Evolutionary conservation across 2,329 filamentous ascomycete genomes (phyloP), one percentile per base, ranked within the genome.

Genomic region (Diplodia scrobiculata): DNA sequence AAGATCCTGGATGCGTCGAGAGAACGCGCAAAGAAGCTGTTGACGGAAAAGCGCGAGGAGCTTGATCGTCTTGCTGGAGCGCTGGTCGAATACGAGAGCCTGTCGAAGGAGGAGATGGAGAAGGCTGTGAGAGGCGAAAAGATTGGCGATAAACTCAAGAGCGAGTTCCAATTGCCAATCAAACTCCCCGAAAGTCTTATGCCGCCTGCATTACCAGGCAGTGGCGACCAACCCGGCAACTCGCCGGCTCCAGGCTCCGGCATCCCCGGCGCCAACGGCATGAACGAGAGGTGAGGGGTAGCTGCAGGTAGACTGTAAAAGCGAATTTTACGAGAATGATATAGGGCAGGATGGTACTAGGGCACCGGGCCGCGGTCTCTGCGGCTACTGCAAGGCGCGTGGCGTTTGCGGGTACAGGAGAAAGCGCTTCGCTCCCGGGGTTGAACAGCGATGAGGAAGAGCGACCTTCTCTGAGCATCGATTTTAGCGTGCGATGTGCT

Each of bases 81-180:
- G 5, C 84, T 99, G 10, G 87, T 99, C 38, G 89, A 97, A 78
- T 98, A 97, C 77, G 95, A 99, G 82, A 97, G 92, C 0, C 81
- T 99, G 62, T 90, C 90, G 76, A 91, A 89, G 77, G 88, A 90
- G 2, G 95, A 99, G 78, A 96, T 98, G 69, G 88, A 93, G 77
- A 91, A 90, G 81, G 91, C 98, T 5, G 88, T 99, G 69, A 87
- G 86, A 63, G 95, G 95, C 41, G 92, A 97, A 79, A 89, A 90
- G 74, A 81, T 99, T 45, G 83, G 88, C 0, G 84, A 86, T 53
- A 91, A 91, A 68, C 79, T 91, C 60, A 84, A 83, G 68, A 27
- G 54, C 48, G 64, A 66, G 9, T 41, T 47, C 25, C 78, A 82
- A 63, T 79, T 84, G 21, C 87, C 86, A 1, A 87, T 93, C 76